Percentiles rank a stretch among this genome's conserved stretches.
Evolutionary conservation across 805 yeast species (phyloP).

Genomic region (Kazachstania viticola): DNA sequence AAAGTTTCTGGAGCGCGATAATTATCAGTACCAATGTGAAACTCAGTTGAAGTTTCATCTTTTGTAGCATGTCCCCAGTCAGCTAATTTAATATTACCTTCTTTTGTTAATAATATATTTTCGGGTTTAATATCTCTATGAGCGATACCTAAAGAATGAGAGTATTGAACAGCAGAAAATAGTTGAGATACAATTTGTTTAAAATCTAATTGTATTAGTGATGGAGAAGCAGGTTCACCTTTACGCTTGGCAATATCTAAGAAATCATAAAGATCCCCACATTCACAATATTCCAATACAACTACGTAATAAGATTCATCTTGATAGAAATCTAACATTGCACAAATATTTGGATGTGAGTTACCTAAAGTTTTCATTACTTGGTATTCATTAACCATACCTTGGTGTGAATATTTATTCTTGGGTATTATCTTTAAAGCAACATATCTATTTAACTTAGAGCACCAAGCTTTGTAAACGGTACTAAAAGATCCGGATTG

Average conservation of each 20-base stretch:
- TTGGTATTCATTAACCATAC: slow-evolving; percentile 16
- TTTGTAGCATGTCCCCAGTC: slow-evolving; percentile 64
- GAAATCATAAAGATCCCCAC: slow-evolving; percentile 58
- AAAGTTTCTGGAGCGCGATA: slow-evolving; percentile 91
- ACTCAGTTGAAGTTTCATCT: slow-evolving; percentile 20
- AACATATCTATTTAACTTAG: slow-evolving; percentile 12
- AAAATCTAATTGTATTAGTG: slow-evolving; percentile 16
- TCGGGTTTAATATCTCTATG: slow-evolving; percentile 72
- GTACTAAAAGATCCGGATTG: slow-evolving; percentile 26
- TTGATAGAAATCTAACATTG: slow-evolving; percentile 46
- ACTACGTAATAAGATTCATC: slow-evolving; percentile 40
- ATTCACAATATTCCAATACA: slow-evolving; percentile 54
- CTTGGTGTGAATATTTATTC: slow-evolving; percentile 8
- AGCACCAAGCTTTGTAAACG: slow-evolving; percentile 22
- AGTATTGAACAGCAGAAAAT: slow-evolving; percentile 37
- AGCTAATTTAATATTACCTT: slow-evolving; percentile 48
- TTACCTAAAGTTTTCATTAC: slow-evolving; percentile 31
- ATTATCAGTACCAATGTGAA: slow-evolving; percentile 64
- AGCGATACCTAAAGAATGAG: slow-evolving; percentile 48
- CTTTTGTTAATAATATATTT: slow-evolving; percentile 42
- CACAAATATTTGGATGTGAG: slow-evolving; percentile 42
- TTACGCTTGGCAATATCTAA: slow-evolving; percentile 15
- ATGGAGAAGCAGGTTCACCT: slow-evolving; percentile 7
- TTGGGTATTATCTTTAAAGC: slow-evolving; percentile 23
- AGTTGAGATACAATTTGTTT: slow-evolving; percentile 38